Evolutionary conservation across 805 yeast genomes (phyloP).

Genomic region (Kodamaea laetipori): DNA sequence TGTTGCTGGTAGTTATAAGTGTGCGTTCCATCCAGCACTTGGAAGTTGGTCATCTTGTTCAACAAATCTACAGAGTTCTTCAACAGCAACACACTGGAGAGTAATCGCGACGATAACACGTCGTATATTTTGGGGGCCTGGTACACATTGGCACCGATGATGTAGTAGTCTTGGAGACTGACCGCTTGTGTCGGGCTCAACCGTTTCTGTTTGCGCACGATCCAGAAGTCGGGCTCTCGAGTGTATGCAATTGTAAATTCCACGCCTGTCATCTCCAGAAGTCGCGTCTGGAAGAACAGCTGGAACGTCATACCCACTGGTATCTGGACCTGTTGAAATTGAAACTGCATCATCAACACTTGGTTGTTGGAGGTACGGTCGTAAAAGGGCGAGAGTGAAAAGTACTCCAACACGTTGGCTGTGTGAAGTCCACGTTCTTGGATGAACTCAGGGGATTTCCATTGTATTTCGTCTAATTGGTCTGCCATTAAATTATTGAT

Average conservation of each 20-base stretch:
- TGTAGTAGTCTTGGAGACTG: slow-evolving; percentile 75
- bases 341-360: slow-evolving; percentile 92
- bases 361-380: slow-evolving; percentile 94
- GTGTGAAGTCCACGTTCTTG: slow-evolving; percentile 84
- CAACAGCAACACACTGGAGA: slow-evolving; percentile 38
- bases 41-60: slow-evolving; percentile 34
- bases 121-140: slow-evolving; percentile 82
- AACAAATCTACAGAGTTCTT: slow-evolving; percentile 36
- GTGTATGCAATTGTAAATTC: slow-evolving; percentile 78
- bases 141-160: slow-evolving; percentile 89
- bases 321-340: slow-evolving; percentile 56
- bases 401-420: slow-evolving; percentile 90
- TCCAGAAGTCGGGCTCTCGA: slow-evolving; percentile 92
- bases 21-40: slow-evolving; percentile 39
- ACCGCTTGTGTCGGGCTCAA: slow-evolving; percentile 50
- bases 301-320: slow-evolving; percentile 36
- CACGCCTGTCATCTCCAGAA: slow-evolving; percentile 77
- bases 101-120: slow-evolving; percentile 68
- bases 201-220: slow-evolving; percentile 79
- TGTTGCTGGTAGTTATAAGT: slow-evolving; percentile 21
- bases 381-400: slow-evolving; percentile 91
- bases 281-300: slow-evolving; percentile 51
- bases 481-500: slow-evolving; percentile 22
- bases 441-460: slow-evolving; percentile 98
- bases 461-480: slow-evolving; percentile 83